These are phyloP conservation scores for Chloranthus sessilifolius DNA, from an alignment of 164 flowering plant genomes.

Conservation along the genomic window DNA sequence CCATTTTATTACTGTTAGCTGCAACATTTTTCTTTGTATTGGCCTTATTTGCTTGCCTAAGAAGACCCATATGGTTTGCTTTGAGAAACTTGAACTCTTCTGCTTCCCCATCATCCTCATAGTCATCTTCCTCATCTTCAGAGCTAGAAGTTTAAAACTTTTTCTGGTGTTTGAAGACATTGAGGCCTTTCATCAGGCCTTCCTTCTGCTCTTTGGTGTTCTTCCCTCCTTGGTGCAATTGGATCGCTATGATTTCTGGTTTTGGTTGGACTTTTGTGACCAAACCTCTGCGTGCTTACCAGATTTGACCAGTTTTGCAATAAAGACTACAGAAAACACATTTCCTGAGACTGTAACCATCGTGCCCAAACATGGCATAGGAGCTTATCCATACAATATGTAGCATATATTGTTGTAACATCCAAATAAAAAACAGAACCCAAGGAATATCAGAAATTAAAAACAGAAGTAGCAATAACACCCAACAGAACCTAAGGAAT, in stretches of 20 bases:
- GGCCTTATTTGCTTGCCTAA: constrained; percentile 8
- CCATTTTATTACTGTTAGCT: too few relatives aligned
- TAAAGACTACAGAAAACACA: constrained; percentile 57
- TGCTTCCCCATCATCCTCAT: constrained; percentile 30
- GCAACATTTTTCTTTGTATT: constrained; percentile 10
- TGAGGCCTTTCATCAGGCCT: constrained; percentile 35
- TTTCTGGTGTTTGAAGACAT: constrained; percentile 31
- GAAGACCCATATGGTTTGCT: constrained; percentile 12
- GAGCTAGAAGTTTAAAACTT: constrained; percentile 26
- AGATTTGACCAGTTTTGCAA: constrained; percentile 54
- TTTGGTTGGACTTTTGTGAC: constrained; percentile 48
- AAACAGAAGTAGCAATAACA: too few relatives aligned
- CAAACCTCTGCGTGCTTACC: constrained; percentile 80
- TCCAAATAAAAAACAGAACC: too few relatives aligned
- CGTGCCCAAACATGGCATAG: too few relatives aligned
- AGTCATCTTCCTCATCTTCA: constrained; percentile 37
- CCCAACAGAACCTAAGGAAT: too few relatives aligned
- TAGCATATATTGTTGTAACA: too few relatives aligned
- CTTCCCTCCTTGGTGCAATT: constrained; percentile 28
- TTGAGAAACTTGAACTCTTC: constrained; percentile 15
- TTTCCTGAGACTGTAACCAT: constrained; percentile 71
- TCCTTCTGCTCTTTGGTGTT: constrained; percentile 36
- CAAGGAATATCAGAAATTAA: too few relatives aligned
- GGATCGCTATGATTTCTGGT: constrained; percentile 35
- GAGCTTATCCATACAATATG: too few relatives aligned